Conservation (phyloP, 192 early-diverging fungal species). For the Geosiphon pyriformis region DNA sequence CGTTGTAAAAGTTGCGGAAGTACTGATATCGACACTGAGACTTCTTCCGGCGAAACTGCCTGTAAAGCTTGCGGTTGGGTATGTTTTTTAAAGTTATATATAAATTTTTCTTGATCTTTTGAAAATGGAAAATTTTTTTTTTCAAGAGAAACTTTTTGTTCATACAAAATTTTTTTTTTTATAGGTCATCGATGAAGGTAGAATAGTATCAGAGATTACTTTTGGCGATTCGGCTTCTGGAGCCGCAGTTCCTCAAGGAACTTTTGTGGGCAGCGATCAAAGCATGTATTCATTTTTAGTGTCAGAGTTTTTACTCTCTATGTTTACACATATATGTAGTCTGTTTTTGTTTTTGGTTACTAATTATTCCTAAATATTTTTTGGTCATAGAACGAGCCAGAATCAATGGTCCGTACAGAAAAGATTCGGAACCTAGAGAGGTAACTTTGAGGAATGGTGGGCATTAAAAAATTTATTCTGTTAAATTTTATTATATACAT, state of each 20-base stretch:
- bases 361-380: background rate
- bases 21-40: conserved; percentile 61
- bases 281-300: conserved; percentile 36
- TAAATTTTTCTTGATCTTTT: background rate
- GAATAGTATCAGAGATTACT: conserved; percentile 86
- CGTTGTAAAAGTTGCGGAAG: conserved; percentile 53
- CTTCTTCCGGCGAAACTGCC: conserved; percentile 65
- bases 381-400: conserved; percentile 34
- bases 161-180: background rate
- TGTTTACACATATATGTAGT: background rate
- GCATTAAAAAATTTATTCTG: background rate
- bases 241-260: conserved; percentile 73
- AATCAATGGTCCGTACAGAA: conserved; percentile 38
- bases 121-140: background rate
- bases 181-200: conserved; percentile 89
- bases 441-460: conserved; percentile 57
- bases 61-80: conserved; percentile 58
- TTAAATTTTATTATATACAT: background rate
- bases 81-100: conserved; percentile 10
- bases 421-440: conserved; percentile 58
- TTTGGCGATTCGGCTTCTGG: conserved; percentile 85
- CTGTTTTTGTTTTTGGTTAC: background rate
- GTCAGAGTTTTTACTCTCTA: too few species aligned
- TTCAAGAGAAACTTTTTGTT: conserved; percentile 2
- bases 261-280: conserved; percentile 63